These are phyloP conservation scores for Apostasia ramifera DNA, from an alignment of 106 monocot genomes.

Conservation along the genomic window DNA sequence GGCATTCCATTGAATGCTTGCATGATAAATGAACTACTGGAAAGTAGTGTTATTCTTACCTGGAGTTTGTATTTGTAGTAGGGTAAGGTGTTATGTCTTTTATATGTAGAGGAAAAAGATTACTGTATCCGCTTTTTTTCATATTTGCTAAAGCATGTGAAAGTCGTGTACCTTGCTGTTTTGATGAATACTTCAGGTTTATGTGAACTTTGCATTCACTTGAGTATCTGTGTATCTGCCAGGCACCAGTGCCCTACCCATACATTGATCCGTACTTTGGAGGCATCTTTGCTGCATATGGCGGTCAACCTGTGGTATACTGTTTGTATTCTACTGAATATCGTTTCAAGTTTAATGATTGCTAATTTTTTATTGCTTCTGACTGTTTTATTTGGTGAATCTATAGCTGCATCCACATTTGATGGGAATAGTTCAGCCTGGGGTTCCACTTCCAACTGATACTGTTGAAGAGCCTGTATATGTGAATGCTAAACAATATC, in stretches of 20 bases:
- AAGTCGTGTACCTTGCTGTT: not conserved
- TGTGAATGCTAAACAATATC: conserved; percentile 65
- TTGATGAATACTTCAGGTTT: not conserved
- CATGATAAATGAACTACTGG: too few species aligned
- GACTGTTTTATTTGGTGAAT: not conserved
- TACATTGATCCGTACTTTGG: conserved; percentile 50
- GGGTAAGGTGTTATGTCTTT: too few species aligned
- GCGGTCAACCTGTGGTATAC: conserved; percentile 37
- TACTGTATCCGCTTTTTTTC: too few species aligned
- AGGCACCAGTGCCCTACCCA: conserved; percentile 46
- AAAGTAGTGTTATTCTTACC: too few species aligned
- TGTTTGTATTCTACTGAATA: not conserved
- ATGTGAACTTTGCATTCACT: conserved; percentile 8
- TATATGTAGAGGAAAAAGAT: too few species aligned
- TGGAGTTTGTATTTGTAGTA: too few species aligned
- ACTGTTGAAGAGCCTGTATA: conserved; percentile 57
- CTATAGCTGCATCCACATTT: conserved; percentile 44
- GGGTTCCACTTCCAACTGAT: conserved; percentile 50
- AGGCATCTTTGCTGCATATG: conserved; percentile 42
- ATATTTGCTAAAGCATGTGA: too few species aligned
- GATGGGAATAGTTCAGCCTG: conserved; percentile 36
- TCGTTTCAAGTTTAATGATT: not conserved
- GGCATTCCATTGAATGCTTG: too few species aligned
- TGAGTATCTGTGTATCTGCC: conserved; percentile 9
- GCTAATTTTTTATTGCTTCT: not conserved